Percentiles rank a stretch among this genome's conserved stretches.
Conservation (phyloP, 192 early-diverging fungal genomes). For the Pilaira anomala region DNA sequence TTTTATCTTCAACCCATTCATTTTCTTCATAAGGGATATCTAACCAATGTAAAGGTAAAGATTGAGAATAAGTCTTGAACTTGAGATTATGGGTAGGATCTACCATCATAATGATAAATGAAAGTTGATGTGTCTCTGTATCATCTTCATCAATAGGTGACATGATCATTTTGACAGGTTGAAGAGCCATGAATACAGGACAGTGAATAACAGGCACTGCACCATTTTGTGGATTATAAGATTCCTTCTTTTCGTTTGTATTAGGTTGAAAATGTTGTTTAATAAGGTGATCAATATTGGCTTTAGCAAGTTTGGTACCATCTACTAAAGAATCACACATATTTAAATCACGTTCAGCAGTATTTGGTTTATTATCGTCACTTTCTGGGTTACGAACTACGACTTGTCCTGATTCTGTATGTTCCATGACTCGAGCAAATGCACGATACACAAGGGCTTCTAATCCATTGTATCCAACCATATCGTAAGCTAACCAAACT, state of each 20-base stretch:
- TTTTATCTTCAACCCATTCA: constrained; percentile 63
- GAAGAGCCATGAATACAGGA: constrained; percentile 61
- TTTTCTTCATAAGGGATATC: constrained; percentile 61
- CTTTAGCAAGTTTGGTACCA: constrained; percentile 55
- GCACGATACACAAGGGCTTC: constrained; percentile 52
- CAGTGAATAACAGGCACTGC: constrained; percentile 43
- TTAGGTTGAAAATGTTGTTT: constrained; percentile 44
- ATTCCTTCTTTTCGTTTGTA: constrained; percentile 24
- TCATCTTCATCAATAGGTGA: constrained; percentile 34
- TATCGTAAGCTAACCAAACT: constrained; percentile 55
- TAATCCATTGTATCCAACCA: constrained; percentile 53
- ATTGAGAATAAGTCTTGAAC: constrained; percentile 53
- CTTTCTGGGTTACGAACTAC: constrained; percentile 46
- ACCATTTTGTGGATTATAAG: constrained; percentile 16
- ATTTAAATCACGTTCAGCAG: constrained; percentile 49
- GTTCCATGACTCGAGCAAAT: constrained; percentile 56
- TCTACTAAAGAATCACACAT: constrained; percentile 55
- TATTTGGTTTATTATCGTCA: constrained; percentile 17
- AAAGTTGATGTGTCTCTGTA: constrained; percentile 22
- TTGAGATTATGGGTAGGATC: constrained; percentile 54
- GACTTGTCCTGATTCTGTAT: constrained; percentile 58
- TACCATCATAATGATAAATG: constrained; percentile 43
- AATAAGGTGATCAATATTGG: constrained; percentile 55
- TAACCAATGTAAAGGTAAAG: constrained; percentile 51
- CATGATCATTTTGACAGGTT: constrained; percentile 43